Percentiles rank a stretch among this genome's conserved stretches.
Conservation (phyloP, 768 basidiomycete genomes). For the Exsudoporus frostii region DNA sequence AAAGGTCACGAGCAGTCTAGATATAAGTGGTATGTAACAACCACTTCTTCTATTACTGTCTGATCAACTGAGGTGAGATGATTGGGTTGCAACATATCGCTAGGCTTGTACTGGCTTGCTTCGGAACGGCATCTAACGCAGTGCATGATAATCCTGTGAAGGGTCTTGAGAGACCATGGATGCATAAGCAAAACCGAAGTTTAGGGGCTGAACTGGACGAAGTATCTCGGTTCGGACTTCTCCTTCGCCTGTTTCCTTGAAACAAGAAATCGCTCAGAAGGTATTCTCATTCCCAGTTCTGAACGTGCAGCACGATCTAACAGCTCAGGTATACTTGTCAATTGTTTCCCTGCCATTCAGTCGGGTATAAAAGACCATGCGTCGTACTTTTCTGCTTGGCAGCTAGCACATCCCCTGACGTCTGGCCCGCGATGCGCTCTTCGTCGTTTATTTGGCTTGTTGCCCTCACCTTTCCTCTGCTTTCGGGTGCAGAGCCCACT, state of each 20-base stretch:
- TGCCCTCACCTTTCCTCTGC: slow-evolving; percentile 9
- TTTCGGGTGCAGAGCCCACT: slow-evolving; percentile 15
- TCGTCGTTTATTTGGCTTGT: slow-evolving; percentile 5
- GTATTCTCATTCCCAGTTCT: background rate
- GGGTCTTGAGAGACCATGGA: background rate
- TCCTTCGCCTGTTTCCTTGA: background rate
- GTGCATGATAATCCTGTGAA: background rate
- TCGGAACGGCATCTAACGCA: background rate
- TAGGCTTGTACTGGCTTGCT: background rate
- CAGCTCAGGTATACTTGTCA: background rate
- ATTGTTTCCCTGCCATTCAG: background rate
- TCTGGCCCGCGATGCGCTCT: slow-evolving; percentile 8
- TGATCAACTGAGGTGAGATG: background rate
- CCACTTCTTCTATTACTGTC: background rate
- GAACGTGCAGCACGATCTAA: background rate
- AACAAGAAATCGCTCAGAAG: background rate
- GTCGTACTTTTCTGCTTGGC: too few species aligned
- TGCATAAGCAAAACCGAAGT: background rate
- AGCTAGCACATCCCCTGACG: background rate
- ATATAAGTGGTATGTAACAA: background rate
- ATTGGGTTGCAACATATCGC: background rate
- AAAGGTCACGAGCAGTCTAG: background rate
- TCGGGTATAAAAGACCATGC: background rate
- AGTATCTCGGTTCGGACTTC: background rate
- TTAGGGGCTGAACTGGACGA: background rate